These are phyloP conservation scores for Neolentinus lepideus DNA, from an alignment of 1,284 basidiomycete species.

Conservation along the genomic window DNA sequence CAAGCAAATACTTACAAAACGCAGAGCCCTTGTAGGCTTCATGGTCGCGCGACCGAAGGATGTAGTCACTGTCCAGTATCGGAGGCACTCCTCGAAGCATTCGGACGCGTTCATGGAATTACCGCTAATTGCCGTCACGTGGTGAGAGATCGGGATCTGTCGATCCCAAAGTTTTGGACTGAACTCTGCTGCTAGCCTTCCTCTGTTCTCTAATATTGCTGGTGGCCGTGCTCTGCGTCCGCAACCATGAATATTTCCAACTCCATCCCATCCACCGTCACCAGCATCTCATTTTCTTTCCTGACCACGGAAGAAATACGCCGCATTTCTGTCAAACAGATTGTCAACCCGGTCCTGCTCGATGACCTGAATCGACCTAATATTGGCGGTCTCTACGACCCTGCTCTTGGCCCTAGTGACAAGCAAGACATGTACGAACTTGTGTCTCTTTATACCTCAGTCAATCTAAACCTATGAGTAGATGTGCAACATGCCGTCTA, in stretches of 20 bases:
- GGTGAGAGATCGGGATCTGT: background rate
- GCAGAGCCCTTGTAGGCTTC: background rate
- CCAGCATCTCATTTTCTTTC: conserved; percentile 91
- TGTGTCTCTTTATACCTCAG: conserved; percentile 3
- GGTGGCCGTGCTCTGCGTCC: background rate
- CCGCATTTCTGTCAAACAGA: conserved; percentile 94
- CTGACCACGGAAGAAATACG: conserved; percentile 88
- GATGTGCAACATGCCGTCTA: conserved; percentile 90
- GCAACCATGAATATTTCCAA: conserved; percentile 85
- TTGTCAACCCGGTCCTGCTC: conserved; percentile 89
- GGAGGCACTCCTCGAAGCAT: no score
- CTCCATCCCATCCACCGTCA: conserved; percentile 80
- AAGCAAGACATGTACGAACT: conserved; percentile 79
- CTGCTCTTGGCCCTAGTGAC: conserved; percentile 88
- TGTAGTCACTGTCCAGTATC: no score
- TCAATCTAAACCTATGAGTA: conserved; percentile 24
- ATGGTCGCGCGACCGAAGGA: background rate
- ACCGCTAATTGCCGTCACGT: background rate
- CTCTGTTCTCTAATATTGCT: background rate
- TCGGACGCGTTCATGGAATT: background rate
- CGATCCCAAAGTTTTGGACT: background rate
- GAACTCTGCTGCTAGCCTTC: background rate
- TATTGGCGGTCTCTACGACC: conserved; percentile 91
- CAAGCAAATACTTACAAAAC: background rate
- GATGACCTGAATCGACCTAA: conserved; percentile 94